Base-by-base conservation (phyloP, 164 flowering plant species). In the Warburgia ugandensis region DNA sequence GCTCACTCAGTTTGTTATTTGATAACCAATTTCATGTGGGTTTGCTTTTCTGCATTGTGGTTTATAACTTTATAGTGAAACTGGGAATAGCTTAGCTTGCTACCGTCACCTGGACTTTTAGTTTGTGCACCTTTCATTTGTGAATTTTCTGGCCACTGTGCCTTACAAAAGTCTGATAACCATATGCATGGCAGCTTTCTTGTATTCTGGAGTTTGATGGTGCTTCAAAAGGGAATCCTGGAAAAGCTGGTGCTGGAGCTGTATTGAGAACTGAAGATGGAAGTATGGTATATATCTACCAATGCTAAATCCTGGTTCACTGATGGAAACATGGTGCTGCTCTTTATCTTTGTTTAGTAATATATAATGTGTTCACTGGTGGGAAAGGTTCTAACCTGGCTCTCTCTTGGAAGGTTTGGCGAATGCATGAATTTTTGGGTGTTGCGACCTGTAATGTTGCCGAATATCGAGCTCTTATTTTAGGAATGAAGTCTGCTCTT, bases 221-320 rank as follows among this genome's bases (percentile, higher is more conserved):
- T 55, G 95, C 96, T 46, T 80, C 95, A 43, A 92, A 84, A 69
- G 94, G 96, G 60, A 94, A 94, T 69, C 97, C 99, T 55, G 97
- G 99, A 60, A 74, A 19, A 65, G 82, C 92, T 65, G 97, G 96
- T 52, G 95, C 97, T 33, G 97, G 88, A 52, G 99, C 84, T 60
- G 62, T 92, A 25, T 59, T 92, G 51, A 79, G 87, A 39, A 61
- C 80, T 16, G 74, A 64, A 35, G 78, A 80, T 82, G 96, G 96
- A 59, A 76, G 66, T 52, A 21, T 79, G 88, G 96, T 84, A 79
- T 13, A 38, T 6, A 28, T 37, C 23, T 21, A 1, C 12, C 4
- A 36, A 12, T 20, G 27, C 26, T 10, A 6, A 38, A 38, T 38
- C 42, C 17, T 38, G 42, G 42, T 13, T 38, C 19, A 38, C 22